Evolutionary conservation across 2,329 filamentous ascomycete species (phyloP).

Genomic region (Microsporum ferrugineum): DNA sequence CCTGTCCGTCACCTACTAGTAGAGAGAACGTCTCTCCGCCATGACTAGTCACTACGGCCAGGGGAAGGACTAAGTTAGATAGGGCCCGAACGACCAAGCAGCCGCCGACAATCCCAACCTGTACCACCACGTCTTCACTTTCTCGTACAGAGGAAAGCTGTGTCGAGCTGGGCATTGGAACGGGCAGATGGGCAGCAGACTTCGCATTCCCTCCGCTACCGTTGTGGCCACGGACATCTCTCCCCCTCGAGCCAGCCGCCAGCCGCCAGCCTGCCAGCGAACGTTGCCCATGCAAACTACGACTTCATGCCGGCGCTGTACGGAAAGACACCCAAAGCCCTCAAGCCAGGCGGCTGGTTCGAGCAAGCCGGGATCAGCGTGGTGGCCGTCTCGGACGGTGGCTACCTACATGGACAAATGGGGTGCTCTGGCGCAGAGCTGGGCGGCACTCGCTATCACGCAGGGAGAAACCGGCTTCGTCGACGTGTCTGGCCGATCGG

Average conservation of each 20-base stretch:
- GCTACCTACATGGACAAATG: slow-evolving; percentile 16
- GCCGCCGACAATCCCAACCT: slow-evolving; percentile 29
- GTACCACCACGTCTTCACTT: slow-evolving; percentile 28
- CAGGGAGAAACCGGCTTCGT: slow-evolving; percentile 39
- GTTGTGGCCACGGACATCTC: slow-evolving; percentile 17
- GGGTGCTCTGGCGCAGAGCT: slow-evolving; percentile 15
- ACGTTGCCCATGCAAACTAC: slow-evolving; percentile 15
- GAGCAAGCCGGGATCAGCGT: slow-evolving; percentile 22
- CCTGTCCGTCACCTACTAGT: too few relatives aligned
- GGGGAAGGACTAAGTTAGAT: background rate
- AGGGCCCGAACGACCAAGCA: slow-evolving; percentile 24
- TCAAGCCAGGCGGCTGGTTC: slow-evolving; percentile 22
- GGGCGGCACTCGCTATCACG: slow-evolving; percentile 21
- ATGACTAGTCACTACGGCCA: too few relatives aligned
- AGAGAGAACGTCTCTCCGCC: too few relatives aligned
- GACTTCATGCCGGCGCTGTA: slow-evolving; percentile 19
- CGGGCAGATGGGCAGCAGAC: slow-evolving; percentile 27
- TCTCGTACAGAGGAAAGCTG: slow-evolving; percentile 28
- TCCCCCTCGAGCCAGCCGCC: slow-evolving; percentile 9
- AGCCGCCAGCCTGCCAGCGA: slow-evolving; percentile 13
- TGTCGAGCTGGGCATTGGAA: slow-evolving; percentile 42
- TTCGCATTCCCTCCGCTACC: slow-evolving; percentile 37
- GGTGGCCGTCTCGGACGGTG: slow-evolving; percentile 21
- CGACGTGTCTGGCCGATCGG: slow-evolving; percentile 37
- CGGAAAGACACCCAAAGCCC: slow-evolving; percentile 16